Evolutionary conservation across 805 yeast species (phyloP).

Genomic region (Torulaspora delbrueckii): DNA sequence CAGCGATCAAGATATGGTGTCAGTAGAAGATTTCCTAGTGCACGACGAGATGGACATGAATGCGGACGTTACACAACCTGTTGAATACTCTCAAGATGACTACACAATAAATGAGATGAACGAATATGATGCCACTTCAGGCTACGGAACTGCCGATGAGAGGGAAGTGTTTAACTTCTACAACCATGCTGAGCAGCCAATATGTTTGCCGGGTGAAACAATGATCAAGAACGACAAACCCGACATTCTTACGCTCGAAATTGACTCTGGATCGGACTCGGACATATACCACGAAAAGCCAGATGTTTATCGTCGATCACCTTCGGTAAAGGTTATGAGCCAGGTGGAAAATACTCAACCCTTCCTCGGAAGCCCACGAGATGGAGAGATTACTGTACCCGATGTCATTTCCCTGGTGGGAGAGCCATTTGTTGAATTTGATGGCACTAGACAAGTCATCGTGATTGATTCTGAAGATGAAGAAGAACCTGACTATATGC

Average conservation of each 20-base stretch:
- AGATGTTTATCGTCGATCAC: neutral
- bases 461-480: constrained; percentile 2
- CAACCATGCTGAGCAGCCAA: neutral
- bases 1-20: neutral
- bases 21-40: neutral
- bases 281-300: neutral
- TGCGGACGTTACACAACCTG: neutral
- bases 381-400: neutral
- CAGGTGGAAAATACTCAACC: neutral
- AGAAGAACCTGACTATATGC: neutral
- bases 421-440: constrained; percentile 6
- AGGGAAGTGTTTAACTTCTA: too few relatives aligned
- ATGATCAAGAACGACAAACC: neutral
- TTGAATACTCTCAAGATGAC: too few relatives aligned
- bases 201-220: neutral
- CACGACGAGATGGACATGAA: neutral
- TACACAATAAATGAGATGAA: neutral
- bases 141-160: too few relatives aligned
- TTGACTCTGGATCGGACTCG: neutral
- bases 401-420: neutral
- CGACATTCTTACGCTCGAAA: neutral
- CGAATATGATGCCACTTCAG: neutral
- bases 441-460: constrained; percentile 3
- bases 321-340: neutral
- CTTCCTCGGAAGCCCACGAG: neutral